A percentile compares a stretch with the other conserved stretches of the same genome.
These are phyloP conservation scores for Allium cepa DNA, from an alignment of 106 monocot species.

Conservation along the genomic window DNA sequence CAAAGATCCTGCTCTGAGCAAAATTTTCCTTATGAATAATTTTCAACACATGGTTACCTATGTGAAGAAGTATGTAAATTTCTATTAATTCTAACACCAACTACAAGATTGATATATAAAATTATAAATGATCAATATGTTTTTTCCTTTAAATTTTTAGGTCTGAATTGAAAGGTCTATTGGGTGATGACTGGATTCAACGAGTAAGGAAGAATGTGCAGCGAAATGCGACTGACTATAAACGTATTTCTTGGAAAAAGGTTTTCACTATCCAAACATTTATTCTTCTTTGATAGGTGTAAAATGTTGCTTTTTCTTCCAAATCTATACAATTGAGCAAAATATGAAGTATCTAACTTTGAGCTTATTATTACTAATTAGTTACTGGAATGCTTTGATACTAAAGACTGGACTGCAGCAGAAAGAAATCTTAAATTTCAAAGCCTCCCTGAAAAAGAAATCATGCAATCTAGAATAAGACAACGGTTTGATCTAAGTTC, in stretches of 20 bases:
- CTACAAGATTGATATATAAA: not conserved
- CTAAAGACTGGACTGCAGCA: conserved; percentile 27
- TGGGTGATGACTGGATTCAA: conserved; percentile 56
- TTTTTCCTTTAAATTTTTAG: conserved; percentile 11
- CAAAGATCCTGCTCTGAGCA: not conserved
- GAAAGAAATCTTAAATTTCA: conserved; percentile 10
- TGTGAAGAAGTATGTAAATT: not conserved
- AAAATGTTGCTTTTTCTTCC: no score
- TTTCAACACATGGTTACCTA: not conserved
- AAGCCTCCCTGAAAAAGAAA: conserved; percentile 11
- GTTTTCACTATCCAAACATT: conserved; percentile 2
- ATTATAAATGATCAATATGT: not conserved
- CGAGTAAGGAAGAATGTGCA: conserved; percentile 47
- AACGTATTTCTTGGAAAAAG: conserved; percentile 49
- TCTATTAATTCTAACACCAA: not conserved
- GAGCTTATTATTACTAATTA: not conserved
- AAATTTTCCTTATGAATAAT: not conserved
- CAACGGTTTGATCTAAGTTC: conserved; percentile 18
- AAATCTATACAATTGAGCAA: no score
- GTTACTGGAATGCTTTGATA: conserved; percentile 19
- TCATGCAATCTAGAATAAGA: conserved; percentile 34
- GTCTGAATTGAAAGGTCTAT: conserved; percentile 46
- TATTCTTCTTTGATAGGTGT: no score
- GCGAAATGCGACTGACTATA: conserved; percentile 46
- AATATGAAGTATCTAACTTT: no score